Evolutionary conservation across 2,329 filamentous ascomycete species (phyloP), one percentile per base, ranked within the genome.

Genomic region (Rutstroemia sp.): DNA sequence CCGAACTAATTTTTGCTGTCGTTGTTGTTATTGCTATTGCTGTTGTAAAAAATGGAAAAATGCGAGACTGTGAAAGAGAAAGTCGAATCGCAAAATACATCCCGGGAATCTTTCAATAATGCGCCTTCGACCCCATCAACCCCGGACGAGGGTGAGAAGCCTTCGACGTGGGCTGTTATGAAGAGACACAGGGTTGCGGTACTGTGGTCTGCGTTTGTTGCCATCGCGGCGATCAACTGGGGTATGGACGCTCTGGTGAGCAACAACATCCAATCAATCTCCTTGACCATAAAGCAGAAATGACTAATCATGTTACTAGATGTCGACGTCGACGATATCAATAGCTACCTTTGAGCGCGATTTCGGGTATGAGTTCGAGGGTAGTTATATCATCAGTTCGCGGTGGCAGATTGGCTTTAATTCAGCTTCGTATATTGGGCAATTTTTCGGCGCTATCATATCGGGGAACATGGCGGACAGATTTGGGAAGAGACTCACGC

Each of bases 321-420:
- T 52, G 37, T 52, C 54, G 5, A 17, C 17, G 25, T 25, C 38
- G 8, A 21, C 49, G 8, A 56, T 56, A 21, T 56, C 48, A 19
- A 52, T 56, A 16, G 27, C 16, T 41, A 39, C 39, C 16, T 56
- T 56, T 25, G 7, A 51, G 14, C 47, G 48, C 17, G 48, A 56
- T 52, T 56, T 56, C 38, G 54, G 54, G 19, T 56, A 56, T n/a
- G 16, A 38, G 17, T 56, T 52, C 41, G 23, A 52, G 27, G 54
- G 47, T 14, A 7, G 21, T 19, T 47, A 52, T 9, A 56, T 46
- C 42, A 56, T 56, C n/a, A 56, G 48, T 34, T 51, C 41, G 7
- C 45, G 46, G 38, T 56, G 54, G 54, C 54, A 56, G 51, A 56
- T 46, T 2, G 39, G 47, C 3, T 56, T 56, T 25, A 56, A 56